A percentile compares a stretch with the other conserved stretches of the same genome.
These are phyloP conservation scores for Penicillium sp. DNA, from an alignment of 2,329 filamentous ascomycete genomes.

Conservation along the genomic window DNA sequence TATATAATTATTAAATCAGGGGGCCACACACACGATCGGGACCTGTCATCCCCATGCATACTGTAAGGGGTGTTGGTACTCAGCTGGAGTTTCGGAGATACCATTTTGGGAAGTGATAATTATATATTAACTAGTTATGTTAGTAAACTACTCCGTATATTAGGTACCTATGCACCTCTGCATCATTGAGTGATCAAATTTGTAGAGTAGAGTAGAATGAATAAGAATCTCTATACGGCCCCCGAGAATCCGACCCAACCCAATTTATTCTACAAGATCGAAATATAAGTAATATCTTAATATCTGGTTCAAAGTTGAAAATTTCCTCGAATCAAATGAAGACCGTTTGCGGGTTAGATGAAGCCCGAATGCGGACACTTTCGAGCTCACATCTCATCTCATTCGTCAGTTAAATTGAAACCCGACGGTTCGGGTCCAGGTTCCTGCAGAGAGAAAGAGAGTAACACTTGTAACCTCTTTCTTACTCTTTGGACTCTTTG, in stretches of 20 bases:
- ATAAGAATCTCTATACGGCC: too few relatives aligned
- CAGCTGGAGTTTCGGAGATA: background rate
- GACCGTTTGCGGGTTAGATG: background rate
- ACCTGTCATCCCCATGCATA: background rate
- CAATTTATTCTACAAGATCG: too few relatives aligned
- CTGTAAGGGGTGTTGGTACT: conserved; percentile 12
- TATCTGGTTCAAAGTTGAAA: background rate
- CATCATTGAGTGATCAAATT: too few relatives aligned
- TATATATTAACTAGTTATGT: too few relatives aligned
- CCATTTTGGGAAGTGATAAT: background rate
- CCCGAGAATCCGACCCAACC: too few relatives aligned
- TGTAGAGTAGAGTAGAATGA: too few relatives aligned
- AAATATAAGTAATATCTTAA: too few relatives aligned
- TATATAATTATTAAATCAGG: background rate
- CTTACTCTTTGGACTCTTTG: background rate
- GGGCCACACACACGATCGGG: conserved; percentile 7
- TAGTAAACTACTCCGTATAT: too few relatives aligned
- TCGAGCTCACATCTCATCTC: background rate
- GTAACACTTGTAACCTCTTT: background rate
- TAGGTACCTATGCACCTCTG: too few relatives aligned
- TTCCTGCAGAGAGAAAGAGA: background rate
- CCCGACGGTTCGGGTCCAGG: conserved; percentile 4
- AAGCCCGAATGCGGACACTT: conserved; percentile 1
- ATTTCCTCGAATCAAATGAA: background rate
- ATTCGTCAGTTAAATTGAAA: background rate